Percentiles rank a stretch among this genome's conserved stretches.
phyloP scores from a whole-genome alignment of 305 asterid species.

The Solanum hybrid region DNA sequence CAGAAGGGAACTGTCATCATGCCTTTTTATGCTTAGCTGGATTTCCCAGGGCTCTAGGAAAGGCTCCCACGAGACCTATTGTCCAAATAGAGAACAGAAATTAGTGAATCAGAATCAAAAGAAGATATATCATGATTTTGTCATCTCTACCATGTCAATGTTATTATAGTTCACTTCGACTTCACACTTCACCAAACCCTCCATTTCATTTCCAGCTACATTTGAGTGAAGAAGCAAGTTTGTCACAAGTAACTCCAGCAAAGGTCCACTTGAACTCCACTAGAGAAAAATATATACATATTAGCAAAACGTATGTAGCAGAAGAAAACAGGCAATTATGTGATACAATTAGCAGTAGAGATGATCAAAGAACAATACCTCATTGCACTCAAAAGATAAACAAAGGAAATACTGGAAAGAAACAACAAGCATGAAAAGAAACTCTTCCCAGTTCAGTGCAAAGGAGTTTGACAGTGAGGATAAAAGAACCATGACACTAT shows the following conservation, averaged over 20 bases:
- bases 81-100: neutral
- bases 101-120: neutral
- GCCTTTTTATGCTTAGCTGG: conserved; percentile 52
- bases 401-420: neutral
- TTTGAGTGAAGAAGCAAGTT: conserved; percentile 33
- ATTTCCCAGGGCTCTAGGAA: conserved; percentile 84
- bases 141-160: conserved; percentile 64
- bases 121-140: neutral
- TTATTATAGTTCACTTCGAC: conserved; percentile 87
- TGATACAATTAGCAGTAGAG: neutral
- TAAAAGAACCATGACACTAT: neutral
- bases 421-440: neutral
- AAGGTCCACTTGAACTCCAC: conserved; percentile 80
- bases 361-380: neutral
- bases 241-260: conserved; percentile 61
- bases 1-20: conserved; percentile 52
- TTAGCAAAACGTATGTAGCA: neutral
- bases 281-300: conserved; percentile 15
- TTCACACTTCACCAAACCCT: conserved; percentile 57
- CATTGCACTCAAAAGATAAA: neutral
- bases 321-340: neutral
- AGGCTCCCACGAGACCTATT: conserved; percentile 93
- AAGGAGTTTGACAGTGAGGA: neutral
- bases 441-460: neutral
- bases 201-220: conserved; percentile 39